Base-by-base conservation (phyloP, 1,284 basidiomycete genomes). In the Chalciporus sp. region DNA sequence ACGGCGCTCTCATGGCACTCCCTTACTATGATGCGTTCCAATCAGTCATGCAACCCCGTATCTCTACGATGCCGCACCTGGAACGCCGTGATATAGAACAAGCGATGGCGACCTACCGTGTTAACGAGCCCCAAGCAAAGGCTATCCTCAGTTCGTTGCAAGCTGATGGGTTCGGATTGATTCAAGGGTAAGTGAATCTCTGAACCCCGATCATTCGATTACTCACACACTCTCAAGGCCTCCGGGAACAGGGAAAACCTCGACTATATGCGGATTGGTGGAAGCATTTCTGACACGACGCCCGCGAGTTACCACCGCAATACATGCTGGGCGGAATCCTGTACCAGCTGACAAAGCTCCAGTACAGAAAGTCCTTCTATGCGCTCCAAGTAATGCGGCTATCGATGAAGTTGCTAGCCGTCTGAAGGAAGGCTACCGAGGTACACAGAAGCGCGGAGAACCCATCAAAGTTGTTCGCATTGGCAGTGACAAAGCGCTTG, bases 201-300 rank as follows among this genome's bases (percentile, higher is more conserved):
- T 46, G 23, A 19, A 8, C 58, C 39, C 41, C 37, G 27, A 54
- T 31, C n/a, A 7, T 49, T 41, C 41, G 49, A 28, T 12, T 39
- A 42, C 45, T 55, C 16, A 51, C 14, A 55, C 41, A 55, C 9
- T 35, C 42, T 49, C 37, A 57, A 56, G 95, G 46, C 97, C 97
- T 27, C 97, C 97, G 1, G 97, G 97, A 60, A 99, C 97, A 0
- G 97, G 97, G 40, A 99, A 99, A 75, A 99, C 97, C 10, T 98
- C 94, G 47, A 99, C 97, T 0, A 99, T 99, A 60, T 93, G 94
- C 63, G 94, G 93, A 17, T 79, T 99, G n/a, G 90, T 98, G 2
- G 88, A 93, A 39, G 84, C 88, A 7, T 95, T 92, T 67, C 72
- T 96, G 37, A 82, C 87, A 1, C 81, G 76, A 46, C 83, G 89